These are phyloP conservation scores for Chaetomium globosum DNA, from an alignment of 2,329 filamentous ascomycete genomes.

Conservation along the genomic window DNA sequence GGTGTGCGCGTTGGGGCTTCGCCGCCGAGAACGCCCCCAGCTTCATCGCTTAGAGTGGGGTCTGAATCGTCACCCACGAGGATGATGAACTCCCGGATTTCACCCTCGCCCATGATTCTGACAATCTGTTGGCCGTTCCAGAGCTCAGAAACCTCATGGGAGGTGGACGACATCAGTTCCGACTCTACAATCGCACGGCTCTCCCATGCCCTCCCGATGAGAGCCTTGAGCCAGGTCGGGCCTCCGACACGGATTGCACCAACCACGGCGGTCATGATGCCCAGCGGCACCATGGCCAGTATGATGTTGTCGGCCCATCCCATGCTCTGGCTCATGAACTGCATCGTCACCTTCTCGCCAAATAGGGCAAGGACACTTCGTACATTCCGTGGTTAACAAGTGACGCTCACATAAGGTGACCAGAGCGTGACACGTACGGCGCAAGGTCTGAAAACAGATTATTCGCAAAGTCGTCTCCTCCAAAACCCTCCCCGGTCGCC, in stretches of 20 bases:
- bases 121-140: conserved; percentile 14
- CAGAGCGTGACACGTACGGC: too few species aligned
- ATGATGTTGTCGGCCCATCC: conserved; percentile 11
- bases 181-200: conserved; percentile 4
- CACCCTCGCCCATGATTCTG: background rate
- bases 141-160: conserved; percentile 3
- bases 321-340: conserved; percentile 9
- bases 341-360: conserved; percentile 6
- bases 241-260: conserved; percentile 4
- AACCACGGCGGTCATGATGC: conserved; percentile 5
- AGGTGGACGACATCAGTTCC: conserved; percentile 9
- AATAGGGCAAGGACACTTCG: background rate
- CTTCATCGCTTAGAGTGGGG: too few species aligned
- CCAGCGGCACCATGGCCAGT: conserved; percentile 5
- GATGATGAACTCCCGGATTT: conserved; percentile 4
- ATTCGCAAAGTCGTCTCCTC: too few species aligned
- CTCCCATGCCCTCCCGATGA: conserved; percentile 7
- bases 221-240: conserved; percentile 6
- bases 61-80: too few species aligned
- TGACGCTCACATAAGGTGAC: too few species aligned
- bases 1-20: too few species aligned
- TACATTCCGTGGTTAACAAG: too few species aligned
- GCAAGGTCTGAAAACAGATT: too few species aligned
- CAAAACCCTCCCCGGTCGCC: too few species aligned
- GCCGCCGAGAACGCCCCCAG: too few species aligned